phyloP scores from a whole-genome alignment of 83 land plant species.

The Larix sibirica region DNA sequence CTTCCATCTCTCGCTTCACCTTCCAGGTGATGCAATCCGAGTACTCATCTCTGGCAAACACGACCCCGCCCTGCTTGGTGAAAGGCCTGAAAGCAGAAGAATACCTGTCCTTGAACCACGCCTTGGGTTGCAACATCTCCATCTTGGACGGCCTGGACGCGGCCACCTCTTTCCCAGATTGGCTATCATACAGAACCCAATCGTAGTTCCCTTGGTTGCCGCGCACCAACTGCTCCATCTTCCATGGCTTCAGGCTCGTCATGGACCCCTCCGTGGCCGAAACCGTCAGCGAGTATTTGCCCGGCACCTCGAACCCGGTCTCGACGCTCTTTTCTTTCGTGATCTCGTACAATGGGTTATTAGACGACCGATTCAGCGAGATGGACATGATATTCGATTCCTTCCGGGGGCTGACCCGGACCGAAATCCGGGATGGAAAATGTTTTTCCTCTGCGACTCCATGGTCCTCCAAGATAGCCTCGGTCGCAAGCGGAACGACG shows the following conservation, averaged over 20 bases:
- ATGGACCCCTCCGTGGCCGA: slow-evolving; percentile 36
- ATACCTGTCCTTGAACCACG: slow-evolving; percentile 59
- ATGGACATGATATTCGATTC: slow-evolving; percentile 39
- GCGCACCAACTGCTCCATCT: slow-evolving; percentile 53
- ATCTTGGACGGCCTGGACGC: slow-evolving; percentile 53
- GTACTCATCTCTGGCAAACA: slow-evolving; percentile 69
- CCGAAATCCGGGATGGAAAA: slow-evolving; percentile 58
- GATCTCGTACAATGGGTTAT: slow-evolving; percentile 47
- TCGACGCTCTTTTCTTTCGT: slow-evolving; percentile 39
- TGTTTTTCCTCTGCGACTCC: slow-evolving; percentile 61
- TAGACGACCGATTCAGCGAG: slow-evolving; percentile 58
- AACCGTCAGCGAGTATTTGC: slow-evolving; percentile 27
- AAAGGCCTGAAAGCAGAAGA: slow-evolving; percentile 59
- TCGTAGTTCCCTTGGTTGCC: slow-evolving; percentile 43
- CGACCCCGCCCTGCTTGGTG: slow-evolving; percentile 61
- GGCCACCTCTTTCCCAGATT: slow-evolving; percentile 44
- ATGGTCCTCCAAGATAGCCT: slow-evolving; percentile 28
- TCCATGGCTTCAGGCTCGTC: slow-evolving; percentile 63
- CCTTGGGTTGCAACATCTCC: slow-evolving; percentile 37
- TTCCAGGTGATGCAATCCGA: slow-evolving; percentile 62
- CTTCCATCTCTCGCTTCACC: slow-evolving; percentile 26
- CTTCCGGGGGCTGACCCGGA: slow-evolving; percentile 43
- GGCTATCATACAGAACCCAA: slow-evolving; percentile 64
- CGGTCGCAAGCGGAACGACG: background rate
- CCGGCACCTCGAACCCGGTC: slow-evolving; percentile 34